A percentile compares a stretch with the other conserved stretches of the same genome.
phyloP scores from a whole-genome alignment of 768 basidiomycete genomes.

The Xerocomus spinulosus region DNA sequence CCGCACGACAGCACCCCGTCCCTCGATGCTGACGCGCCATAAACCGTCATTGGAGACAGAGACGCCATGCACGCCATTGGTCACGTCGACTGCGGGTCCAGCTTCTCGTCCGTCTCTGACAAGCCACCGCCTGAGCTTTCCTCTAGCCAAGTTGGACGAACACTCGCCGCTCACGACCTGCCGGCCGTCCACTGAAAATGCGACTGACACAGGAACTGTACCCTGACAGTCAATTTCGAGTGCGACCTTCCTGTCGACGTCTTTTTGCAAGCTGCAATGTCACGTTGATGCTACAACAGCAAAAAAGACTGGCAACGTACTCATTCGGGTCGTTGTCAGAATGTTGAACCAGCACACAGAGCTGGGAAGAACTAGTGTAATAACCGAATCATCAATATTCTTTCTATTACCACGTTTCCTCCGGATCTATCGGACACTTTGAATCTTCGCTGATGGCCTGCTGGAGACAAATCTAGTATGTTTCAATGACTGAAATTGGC shows the following conservation, averaged over 20 bases:
- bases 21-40: conserved; percentile 6
- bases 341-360: no score
- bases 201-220: conserved; percentile 2
- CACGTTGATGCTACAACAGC: not conserved
- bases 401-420: no score
- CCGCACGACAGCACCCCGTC: conserved; percentile 1
- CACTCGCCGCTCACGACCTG: conserved; percentile 7
- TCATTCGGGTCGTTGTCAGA: no score
- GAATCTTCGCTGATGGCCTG: no score
- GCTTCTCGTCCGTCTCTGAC: not conserved
- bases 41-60: conserved; percentile 7
- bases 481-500: no score
- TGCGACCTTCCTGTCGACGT: not conserved
- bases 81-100: not conserved
- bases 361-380: no score
- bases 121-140: conserved; percentile 1
- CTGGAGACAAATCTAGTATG: no score
- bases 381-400: no score
- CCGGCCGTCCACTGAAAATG: conserved; percentile 3
- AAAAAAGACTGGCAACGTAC: not conserved
- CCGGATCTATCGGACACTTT: no score
- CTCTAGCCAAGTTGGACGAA: not conserved
- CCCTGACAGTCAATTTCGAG: conserved; percentile 7
- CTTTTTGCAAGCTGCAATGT: no score
- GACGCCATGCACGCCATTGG: not conserved